phyloP scores from a whole-genome alignment of 2,329 filamentous ascomycete genomes.

The Coniochaeta sp. region DNA sequence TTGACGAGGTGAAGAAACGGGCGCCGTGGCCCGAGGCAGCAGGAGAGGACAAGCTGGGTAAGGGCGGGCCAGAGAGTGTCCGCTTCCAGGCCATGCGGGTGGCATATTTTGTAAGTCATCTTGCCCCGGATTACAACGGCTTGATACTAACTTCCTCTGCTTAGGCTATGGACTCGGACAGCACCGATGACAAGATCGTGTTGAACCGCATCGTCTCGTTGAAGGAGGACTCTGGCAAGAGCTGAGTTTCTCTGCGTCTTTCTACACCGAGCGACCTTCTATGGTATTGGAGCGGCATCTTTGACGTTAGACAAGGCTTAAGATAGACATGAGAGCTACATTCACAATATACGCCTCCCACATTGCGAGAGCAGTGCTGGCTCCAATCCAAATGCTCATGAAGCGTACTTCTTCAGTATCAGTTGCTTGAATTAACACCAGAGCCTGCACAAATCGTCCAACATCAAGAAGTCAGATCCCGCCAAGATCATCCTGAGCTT shows the following conservation, averaged over 20 bases:
- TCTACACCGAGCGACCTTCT: not conserved
- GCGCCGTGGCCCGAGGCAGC: conserved; percentile 79
- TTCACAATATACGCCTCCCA: not conserved
- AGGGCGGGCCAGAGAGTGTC: conserved; percentile 60
- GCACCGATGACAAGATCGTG: conserved; percentile 70
- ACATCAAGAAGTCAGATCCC: not conserved
- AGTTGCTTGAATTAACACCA: not conserved
- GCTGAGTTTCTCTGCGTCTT: not conserved
- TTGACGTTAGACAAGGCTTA: not conserved
- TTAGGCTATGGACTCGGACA: conserved; percentile 68
- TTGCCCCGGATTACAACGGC: not conserved
- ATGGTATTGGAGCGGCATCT: not conserved
- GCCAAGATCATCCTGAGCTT: not conserved
- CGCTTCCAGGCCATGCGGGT: conserved; percentile 89
- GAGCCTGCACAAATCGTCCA: not conserved
- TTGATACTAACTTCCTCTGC: conserved; percentile 9
- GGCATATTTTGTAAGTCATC: conserved; percentile 63
- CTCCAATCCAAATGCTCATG: not conserved
- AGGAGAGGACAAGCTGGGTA: conserved; percentile 54
- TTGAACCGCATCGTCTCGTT: conserved; percentile 87
- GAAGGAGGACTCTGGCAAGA: conserved; percentile 79
- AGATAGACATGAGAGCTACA: not conserved
- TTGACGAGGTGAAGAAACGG: conserved; percentile 64
- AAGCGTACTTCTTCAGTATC: not conserved
- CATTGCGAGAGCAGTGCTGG: not conserved